Evolutionary conservation across 179 eudicot species (phyloP).

Genomic region (Spinacia oleracea): DNA sequence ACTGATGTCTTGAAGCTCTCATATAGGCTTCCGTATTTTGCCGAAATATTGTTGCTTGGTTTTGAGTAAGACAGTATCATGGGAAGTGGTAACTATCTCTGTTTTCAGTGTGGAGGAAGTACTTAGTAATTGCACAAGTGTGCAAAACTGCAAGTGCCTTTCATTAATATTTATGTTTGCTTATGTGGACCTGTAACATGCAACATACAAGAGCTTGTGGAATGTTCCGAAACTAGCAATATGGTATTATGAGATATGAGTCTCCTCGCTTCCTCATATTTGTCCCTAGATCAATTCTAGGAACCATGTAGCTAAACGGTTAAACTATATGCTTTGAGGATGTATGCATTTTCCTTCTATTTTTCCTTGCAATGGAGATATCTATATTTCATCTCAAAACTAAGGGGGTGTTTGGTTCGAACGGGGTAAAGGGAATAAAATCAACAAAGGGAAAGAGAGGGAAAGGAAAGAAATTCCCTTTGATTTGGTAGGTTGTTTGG

Average conservation of each 20-base stretch:
- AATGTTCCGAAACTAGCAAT: background rate
- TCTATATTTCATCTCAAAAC: background rate
- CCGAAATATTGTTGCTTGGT: background rate
- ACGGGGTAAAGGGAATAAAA: no score
- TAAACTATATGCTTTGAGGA: background rate
- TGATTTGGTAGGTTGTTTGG: no score
- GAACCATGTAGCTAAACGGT: background rate
- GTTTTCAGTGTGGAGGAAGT: background rate
- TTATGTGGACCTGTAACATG: background rate
- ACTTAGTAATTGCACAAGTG: background rate
- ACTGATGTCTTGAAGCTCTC: background rate
- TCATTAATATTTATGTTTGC: no score
- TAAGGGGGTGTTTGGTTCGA: no score
- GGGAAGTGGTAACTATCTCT: background rate
- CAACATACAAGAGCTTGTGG: background rate
- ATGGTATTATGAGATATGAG: background rate
- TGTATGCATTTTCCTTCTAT: background rate
- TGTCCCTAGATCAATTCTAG: background rate
- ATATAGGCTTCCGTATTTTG: background rate
- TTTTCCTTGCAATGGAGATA: background rate
- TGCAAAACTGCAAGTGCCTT: background rate
- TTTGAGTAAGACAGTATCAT: background rate
- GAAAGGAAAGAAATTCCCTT: no score
- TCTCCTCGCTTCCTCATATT: no score
- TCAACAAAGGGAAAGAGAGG: no score